phyloP scores from a whole-genome alignment of 2,329 filamentous ascomycete species.

The Ampelomyces quisqualis region DNA sequence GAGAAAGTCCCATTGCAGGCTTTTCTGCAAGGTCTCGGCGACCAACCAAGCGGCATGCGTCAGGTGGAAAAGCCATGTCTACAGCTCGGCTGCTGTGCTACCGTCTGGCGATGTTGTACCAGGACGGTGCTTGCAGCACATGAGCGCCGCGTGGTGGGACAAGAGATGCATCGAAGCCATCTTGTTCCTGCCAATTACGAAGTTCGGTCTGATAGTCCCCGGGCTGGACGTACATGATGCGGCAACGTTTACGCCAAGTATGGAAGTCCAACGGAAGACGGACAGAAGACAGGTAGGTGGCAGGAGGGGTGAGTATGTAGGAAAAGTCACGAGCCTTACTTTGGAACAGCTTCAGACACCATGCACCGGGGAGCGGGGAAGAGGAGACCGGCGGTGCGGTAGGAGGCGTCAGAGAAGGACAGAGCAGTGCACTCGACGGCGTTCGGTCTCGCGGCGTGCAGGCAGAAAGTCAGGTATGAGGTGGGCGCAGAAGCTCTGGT shows the following conservation, averaged over 20 bases:
- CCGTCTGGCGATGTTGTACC: slow-evolving; percentile 33
- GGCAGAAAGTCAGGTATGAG: slow-evolving; percentile 31
- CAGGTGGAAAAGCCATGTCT: slow-evolving; percentile 30
- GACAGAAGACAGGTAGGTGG: slow-evolving; percentile 15
- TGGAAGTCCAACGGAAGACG: slow-evolving; percentile 4
- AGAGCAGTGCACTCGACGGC: slow-evolving; percentile 23
- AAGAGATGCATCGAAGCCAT: slow-evolving; percentile 9
- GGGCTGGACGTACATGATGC: slow-evolving; percentile 2
- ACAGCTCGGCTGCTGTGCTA: slow-evolving; percentile 39
- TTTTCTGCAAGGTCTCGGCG: slow-evolving; percentile 36
- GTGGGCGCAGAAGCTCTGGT: slow-evolving; percentile 14
- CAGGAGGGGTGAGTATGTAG: slow-evolving; percentile 15
- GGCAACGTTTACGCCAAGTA: slow-evolving; percentile 7
- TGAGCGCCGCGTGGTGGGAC: slow-evolving; percentile 26
- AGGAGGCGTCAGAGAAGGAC: slow-evolving; percentile 28
- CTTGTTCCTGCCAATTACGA: neutral
- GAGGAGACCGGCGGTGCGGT: slow-evolving; percentile 21
- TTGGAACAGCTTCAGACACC: slow-evolving; percentile 17
- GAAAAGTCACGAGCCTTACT: slow-evolving; percentile 30
- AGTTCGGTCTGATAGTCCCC: neutral
- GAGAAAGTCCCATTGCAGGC: slow-evolving; percentile 32
- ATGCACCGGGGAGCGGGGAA: slow-evolving; percentile 31
- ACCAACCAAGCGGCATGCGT: slow-evolving; percentile 23
- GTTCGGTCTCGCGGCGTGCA: slow-evolving; percentile 28
- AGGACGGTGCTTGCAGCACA: slow-evolving; percentile 33